Base-by-base conservation (phyloP, 2,329 filamentous ascomycete genomes). In the Bipolaris cookei region DNA sequence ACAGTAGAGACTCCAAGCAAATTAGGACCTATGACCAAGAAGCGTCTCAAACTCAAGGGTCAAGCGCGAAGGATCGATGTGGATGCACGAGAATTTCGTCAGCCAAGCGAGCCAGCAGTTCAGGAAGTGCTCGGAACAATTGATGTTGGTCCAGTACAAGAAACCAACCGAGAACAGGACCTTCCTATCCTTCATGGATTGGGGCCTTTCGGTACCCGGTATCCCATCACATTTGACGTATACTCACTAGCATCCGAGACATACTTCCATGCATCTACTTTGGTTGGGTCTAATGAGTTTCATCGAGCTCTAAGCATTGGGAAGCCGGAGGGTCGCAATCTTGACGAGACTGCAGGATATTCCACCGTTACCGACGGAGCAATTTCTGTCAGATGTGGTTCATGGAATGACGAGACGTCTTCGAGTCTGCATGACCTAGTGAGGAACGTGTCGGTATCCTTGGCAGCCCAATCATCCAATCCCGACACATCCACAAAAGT, bases 221-320 rank as follows among this genome's bases (percentile, higher is more conserved):
- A 86, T 62, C 72, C 84, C 1, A 76, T 77, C 10, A 81, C 82
- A 59, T 87, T 87, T 56, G 82, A 83, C 49, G 71, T 85, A 7
- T 68, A 68, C 4, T 81, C 83, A 21, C 69, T 88, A 6, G 75
- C 73, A 7, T 59, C 76, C 6, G 84, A 81, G 1, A 85, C 82
- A 0, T 86, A 80, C 64, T 87, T 87, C 59, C 82, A 84, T 58
- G 72, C 80, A 41, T 78, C 76, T 43, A 86, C 84, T 4, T 84
- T 88, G 57, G 76, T 88, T 55, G 85, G 86, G 25, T 84, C 83
- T 62, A 84, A 83, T 3, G 81, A 83, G 23, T 80, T 88, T 44
- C 67, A 72, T 14, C 77, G 76, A 34, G 80, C 80, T 34, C 62
- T 87, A 4, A 58, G 45, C 6, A 41, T 52, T 10, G 45, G 50